A percentile compares a stretch with the other conserved stretches of the same genome.
phyloP scores from a whole-genome alignment of 768 basidiomycete genomes.

The Podaxis sp. region DNA sequence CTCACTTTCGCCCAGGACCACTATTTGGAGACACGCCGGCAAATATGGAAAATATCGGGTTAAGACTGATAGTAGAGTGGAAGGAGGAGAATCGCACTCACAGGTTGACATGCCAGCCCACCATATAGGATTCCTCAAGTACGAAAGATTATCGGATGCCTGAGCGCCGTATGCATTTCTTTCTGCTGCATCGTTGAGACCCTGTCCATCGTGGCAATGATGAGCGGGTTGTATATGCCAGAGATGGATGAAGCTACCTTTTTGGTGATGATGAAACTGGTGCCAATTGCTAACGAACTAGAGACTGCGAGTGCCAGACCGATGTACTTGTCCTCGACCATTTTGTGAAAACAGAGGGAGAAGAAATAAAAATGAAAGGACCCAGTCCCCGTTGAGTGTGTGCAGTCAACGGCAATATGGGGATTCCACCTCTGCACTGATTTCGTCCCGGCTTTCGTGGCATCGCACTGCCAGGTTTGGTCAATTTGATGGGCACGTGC shows the following conservation, averaged over 20 bases:
- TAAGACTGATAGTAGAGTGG: conserved; percentile 2
- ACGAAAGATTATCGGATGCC: conserved; percentile 82
- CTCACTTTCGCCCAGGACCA: conserved; percentile 89
- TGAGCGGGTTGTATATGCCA: background rate
- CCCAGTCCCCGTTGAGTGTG: conserved; percentile 2
- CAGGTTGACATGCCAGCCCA: conserved; percentile 94
- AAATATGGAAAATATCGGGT: conserved; percentile 3
- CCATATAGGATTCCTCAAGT: conserved; percentile 92
- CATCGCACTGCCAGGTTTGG: background rate
- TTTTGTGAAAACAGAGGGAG: conserved; percentile 25
- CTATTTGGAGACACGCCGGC: conserved; percentile 39
- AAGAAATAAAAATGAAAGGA: conserved; percentile 10
- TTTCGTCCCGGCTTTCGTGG: conserved; percentile 12
- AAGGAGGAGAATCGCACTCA: conserved; percentile 43
- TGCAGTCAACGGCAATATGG: background rate
- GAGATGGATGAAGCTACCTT: conserved; percentile 55
- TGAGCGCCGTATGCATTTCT: conserved; percentile 45
- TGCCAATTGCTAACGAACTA: conserved; percentile 85
- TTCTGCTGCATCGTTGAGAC: conserved; percentile 82
- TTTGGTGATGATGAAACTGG: conserved; percentile 98
- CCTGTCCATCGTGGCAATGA: conserved; percentile 44
- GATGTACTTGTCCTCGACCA: conserved; percentile 95
- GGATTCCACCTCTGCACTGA: background rate
- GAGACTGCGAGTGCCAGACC: conserved; percentile 88
- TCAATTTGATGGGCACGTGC: conserved; percentile 13